These are phyloP conservation scores for Medicago ruthenica DNA, from an alignment of 306 rosid genomes.

Conservation along the genomic window DNA sequence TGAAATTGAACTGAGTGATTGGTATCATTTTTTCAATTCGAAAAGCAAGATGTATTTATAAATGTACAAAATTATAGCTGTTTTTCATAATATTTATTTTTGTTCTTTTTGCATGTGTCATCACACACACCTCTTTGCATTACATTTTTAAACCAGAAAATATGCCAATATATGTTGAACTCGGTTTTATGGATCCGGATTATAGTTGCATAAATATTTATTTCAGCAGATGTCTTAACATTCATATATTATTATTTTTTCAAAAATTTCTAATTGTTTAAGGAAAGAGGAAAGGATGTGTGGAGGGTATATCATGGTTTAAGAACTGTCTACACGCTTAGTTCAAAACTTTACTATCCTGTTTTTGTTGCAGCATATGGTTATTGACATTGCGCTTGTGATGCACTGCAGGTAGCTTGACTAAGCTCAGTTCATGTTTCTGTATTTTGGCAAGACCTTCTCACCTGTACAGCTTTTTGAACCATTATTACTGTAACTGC, in stretches of 20 bases:
- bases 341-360: conserved; percentile 12
- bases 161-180: not conserved
- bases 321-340: conserved; percentile 29
- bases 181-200: conserved; percentile 19
- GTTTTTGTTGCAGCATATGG: conserved; percentile 77
- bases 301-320: conserved; percentile 1
- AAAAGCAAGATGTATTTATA: conserved; percentile 1
- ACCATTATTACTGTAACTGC: conserved; percentile 70
- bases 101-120: not conserved
- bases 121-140: not conserved
- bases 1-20: conserved; percentile 11
- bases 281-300: not conserved
- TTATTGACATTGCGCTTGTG: conserved; percentile 43
- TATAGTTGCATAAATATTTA: conserved; percentile 23
- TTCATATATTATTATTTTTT: conserved; percentile 1
- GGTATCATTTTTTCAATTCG: not conserved
- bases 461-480: conserved; percentile 76
- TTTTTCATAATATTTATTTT: not conserved
- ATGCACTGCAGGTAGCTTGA: conserved; percentile 81
- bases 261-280: not conserved
- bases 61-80: not conserved
- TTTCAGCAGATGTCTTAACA: not conserved
- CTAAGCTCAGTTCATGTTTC: conserved; percentile 89
- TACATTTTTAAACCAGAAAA: not conserved
- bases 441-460: conserved; percentile 85